phyloP scores from a whole-genome alignment of 208 protist genomes.

The Trypanosoma melophagium region DNA sequence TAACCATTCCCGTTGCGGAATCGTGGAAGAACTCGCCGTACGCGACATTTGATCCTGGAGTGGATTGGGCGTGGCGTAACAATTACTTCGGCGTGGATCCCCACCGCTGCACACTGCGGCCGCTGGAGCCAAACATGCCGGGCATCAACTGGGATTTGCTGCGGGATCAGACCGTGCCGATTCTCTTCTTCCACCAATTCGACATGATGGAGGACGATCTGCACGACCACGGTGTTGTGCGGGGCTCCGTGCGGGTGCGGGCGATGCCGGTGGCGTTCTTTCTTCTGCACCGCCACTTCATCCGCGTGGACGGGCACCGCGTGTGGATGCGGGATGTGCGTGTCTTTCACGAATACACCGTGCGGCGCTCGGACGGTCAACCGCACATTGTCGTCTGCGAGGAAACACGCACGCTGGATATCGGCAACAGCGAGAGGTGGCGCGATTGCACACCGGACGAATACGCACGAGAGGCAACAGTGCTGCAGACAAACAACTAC shows the following conservation, averaged over 20 bases:
- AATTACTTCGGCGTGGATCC: constrained; percentile 60
- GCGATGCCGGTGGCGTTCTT: constrained; percentile 78
- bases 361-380: constrained; percentile 25
- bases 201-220: constrained; percentile 85
- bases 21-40: constrained; percentile 55
- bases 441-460: constrained; percentile 34
- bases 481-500: constrained; percentile 34
- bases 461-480: constrained; percentile 30
- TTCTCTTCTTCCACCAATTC: constrained; percentile 72
- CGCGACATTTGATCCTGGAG: constrained; percentile 55
- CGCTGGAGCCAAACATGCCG: constrained; percentile 32
- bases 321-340: constrained; percentile 78
- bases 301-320: constrained; percentile 57
- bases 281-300: constrained; percentile 70
- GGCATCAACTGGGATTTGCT: constrained; percentile 83
- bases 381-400: constrained; percentile 72
- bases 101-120: constrained; percentile 11
- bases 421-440: constrained; percentile 35
- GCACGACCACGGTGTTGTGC: constrained; percentile 72
- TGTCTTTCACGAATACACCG: constrained; percentile 71
- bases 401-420: constrained; percentile 43
- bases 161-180: constrained; percentile 52
- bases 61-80: constrained; percentile 89
- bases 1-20: constrained; percentile 61
- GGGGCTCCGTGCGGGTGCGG: constrained; percentile 65